Percentiles rank a stretch among this genome's conserved stretches.
Evolutionary conservation across 2,329 filamentous ascomycete species (phyloP).

Genomic region (Fusarium denticulatum): DNA sequence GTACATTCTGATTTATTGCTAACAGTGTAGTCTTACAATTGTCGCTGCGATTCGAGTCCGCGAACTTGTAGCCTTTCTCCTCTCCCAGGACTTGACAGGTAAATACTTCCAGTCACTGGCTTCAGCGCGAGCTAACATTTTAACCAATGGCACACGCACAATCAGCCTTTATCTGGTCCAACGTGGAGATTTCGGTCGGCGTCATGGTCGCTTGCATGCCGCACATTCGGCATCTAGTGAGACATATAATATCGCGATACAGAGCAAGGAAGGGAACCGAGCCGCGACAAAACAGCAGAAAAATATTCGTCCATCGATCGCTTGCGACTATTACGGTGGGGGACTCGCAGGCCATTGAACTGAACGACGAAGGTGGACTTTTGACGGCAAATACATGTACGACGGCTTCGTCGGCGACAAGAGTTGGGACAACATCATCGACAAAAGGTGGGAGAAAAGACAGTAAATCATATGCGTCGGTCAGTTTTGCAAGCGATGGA

Average conservation of each 20-base stretch:
- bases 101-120: accelerated
- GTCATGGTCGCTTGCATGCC: slow-evolving; percentile 32
- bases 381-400: background rate
- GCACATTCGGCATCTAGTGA: slow-evolving; percentile 10
- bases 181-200: slow-evolving; percentile 12
- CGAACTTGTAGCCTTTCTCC: background rate
- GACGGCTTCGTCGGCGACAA: background rate
- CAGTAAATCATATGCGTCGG: background rate
- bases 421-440: background rate
- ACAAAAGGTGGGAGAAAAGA: background rate
- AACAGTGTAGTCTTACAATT: background rate
- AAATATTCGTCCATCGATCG: slow-evolving; percentile 20
- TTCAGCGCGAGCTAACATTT: background rate
- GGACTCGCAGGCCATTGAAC: background rate
- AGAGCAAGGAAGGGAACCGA: background rate
- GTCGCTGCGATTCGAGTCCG: slow-evolving; percentile 13
- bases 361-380: background rate
- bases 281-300: background rate
- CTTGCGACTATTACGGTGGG: background rate
- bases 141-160: background rate
- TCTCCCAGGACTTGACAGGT: slow-evolving; percentile 8
- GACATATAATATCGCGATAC: background rate
- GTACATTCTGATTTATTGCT: background rate
- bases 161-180: slow-evolving; percentile 13
- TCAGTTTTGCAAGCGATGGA: slow-evolving; percentile 10